Evolutionary conservation across 768 basidiomycete species (phyloP), one percentile per base, ranked within the genome.

Genomic region (Phallus indusiatus): DNA sequence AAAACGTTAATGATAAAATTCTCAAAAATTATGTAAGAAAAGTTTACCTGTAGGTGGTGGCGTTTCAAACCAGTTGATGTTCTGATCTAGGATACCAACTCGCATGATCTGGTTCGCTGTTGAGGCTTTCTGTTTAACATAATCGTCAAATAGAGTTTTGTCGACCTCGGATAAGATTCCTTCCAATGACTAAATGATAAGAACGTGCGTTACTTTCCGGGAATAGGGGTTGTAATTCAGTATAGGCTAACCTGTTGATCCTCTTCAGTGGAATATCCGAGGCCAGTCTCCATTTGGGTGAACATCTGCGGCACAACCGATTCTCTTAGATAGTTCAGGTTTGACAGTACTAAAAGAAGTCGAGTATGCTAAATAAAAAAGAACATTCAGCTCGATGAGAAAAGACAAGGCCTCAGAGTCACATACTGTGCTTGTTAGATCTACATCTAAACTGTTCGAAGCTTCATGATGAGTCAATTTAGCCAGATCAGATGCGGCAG

Each of bases 21-120:
- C 28, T 12, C 21, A 52, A n/a, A 14, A 28, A 17, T 18, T 57
- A 54, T 18, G 22, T 37, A 66, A 80, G 53, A 2, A 28, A 28
- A 28, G 28, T 28, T n/a, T 66, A 88, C 95, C 93, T 62, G 84
- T 88, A 4, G 96, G 96, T 67, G 95, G 93, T 3, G 88, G 85
- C 0, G 90, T 92, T 64, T 93, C 88, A 65, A 85, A 90, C 96
- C 96, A 99, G 68, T 97, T 91, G 79, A 97, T 90, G 34, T 79
- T 74, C 24, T 76, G 76, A 54, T 88, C 81, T 28, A 96, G 74
- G 50, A 99, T 87, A 10, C 96, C 96, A 54, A 77, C 75, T 24
- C 85, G 82, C 42, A 97, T 75, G 53, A 90, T 84, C 36, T 74
- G 71, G 53, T 76, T 85, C 34, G 92, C 78, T 14, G 73, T 72